Base-by-base conservation (phyloP, 148 eudicot genomes). In the Tetragonia tetragonoides region DNA sequence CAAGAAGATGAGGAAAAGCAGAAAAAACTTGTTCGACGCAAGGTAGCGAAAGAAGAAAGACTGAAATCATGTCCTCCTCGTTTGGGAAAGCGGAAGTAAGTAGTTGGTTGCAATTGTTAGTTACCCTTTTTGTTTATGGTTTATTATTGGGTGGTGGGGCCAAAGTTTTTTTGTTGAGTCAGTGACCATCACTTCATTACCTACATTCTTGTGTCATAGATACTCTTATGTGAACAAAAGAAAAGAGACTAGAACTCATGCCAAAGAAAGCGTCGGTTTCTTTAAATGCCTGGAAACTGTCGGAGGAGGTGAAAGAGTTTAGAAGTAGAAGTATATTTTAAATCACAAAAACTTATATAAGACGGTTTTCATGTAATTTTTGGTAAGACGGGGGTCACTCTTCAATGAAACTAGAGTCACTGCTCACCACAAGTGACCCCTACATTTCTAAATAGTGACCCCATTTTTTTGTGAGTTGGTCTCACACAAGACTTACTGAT, bases 31-130 rank as follows among this genome's bases (percentile, higher is more conserved):
- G 77, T 91, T 2, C 93, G 97, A 1, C 92, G 94, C 42, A 16
- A 49, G 72, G 85, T 87, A 74, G 92, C 91, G 64, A 90, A 89
- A 79, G 89, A 92, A 82, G 98, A 95, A 73, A 88, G 89, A 74
- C 71, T 89, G 73, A 92, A 89, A 83, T 51, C 86, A 46, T 76
- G 86, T 68, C 98, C 98, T 40, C 97, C 97, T 70, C 94, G 96
- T 67, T 78, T 95, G 74, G 98, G 98, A 57, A 95, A 84, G 83
- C 86, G 88, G 82, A 95, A 91, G 98, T 95, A 94, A 74, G 90
- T 85, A 40, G 39, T 37, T 54, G n/a, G 10, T 10, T 10, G n/a
- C 56, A 14, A 49, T 65, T 28, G n/a, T 28, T 49, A 9, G 6
- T 67, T 56, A 17, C 21, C 39, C 21, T 39, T 59, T 17, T 20